Evolutionary conservation across 2,329 filamentous ascomycete species (phyloP), one percentile per base, ranked within the genome.

Genomic region (Penicillium digitatum): DNA sequence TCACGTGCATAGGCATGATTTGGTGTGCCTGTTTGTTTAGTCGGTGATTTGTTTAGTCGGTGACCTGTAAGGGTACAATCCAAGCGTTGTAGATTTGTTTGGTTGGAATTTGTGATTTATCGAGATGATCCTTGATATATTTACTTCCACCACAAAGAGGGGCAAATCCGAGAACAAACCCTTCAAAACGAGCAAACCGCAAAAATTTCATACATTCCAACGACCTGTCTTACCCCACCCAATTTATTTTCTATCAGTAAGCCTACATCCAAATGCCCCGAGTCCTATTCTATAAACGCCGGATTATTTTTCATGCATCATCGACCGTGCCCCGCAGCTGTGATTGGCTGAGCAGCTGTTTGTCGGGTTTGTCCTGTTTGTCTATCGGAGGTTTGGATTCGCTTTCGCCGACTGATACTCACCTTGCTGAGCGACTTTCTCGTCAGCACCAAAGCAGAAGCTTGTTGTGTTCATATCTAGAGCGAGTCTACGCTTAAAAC

Each of bases 331-430:
- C 24, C 12, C 10, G n/a, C 22, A 16, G 3, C n/a, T 31, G 35
- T 62, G 59, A 54, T 64, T 61, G 63, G 63, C 12, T 18, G 34
- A 39, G 3, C 4, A 0, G 0, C 5, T 65, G 64, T 69, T 69
- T 68, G 63, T 60, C 47, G 54, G 5, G 56, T 70, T 72, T 72
- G 69, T 42, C 43, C 42, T 57, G 62, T 69, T 71, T 72, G 69
- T 61, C 47, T 60, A 54, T 55, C 51, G 57, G 37, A 43, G 9
- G 11, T 18, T 50, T 42, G 26, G 29, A 29, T 29, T 44, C 52
- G 38, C 34, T 31, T 29, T 47, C 39, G 31, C 35, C 50, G 50
- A 27, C 24, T 38, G 31, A 39, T 45, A 11, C n/a, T 44, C 52
- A 45, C n/a, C 24, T 44, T 37, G 20, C 35, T 20, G 42, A 37